Percentiles rank a stretch among this genome's conserved stretches.
Evolutionary conservation across 2,329 filamentous ascomycete genomes (phyloP).

Genomic region (Fusarium hainanense): DNA sequence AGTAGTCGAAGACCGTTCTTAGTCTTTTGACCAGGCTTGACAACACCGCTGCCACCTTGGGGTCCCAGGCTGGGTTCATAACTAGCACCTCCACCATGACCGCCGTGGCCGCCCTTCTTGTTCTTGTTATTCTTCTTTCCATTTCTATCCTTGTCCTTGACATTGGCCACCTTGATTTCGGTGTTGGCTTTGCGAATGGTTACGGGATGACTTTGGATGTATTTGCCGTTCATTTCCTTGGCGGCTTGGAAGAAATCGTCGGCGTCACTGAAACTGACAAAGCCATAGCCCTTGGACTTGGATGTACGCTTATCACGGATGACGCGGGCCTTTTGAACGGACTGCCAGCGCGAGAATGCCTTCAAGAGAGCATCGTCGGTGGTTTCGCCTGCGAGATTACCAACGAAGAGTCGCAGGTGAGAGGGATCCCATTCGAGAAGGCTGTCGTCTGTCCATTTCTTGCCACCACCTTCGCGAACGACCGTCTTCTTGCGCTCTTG

Average conservation of each 20-base stretch:
- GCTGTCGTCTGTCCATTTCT: slow-evolving; percentile 89
- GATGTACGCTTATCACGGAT: slow-evolving; percentile 95
- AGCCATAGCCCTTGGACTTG: slow-evolving; percentile 96
- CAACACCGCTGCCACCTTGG: slow-evolving; percentile 62
- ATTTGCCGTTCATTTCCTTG: slow-evolving; percentile 99
- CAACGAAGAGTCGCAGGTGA: slow-evolving; percentile 94
- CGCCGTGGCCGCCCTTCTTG: slow-evolving; percentile 48
- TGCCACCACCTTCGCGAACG: slow-evolving; percentile 86
- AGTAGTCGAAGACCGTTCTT: slow-evolving; percentile 72
- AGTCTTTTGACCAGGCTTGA: slow-evolving; percentile 74
- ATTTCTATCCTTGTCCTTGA: slow-evolving; percentile 67
- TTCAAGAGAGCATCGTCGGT: slow-evolving; percentile 96
- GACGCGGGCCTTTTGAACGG: slow-evolving; percentile 91
- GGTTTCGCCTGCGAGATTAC: slow-evolving; percentile 95
- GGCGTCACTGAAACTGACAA: slow-evolving; percentile 93
- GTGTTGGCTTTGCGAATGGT: slow-evolving; percentile 88
- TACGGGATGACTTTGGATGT: slow-evolving; percentile 97
- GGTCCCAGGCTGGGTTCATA: slow-evolving; percentile 66
- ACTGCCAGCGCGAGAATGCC: slow-evolving; percentile 88
- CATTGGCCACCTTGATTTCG: slow-evolving; percentile 83
- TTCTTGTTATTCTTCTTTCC: slow-evolving; percentile 54
- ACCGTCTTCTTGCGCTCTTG: slow-evolving; percentile 84
- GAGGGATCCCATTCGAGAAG: slow-evolving; percentile 96
- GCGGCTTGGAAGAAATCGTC: slow-evolving; percentile 97
- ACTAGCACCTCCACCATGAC: slow-evolving; percentile 47